A percentile compares a stretch with the other conserved stretches of the same genome.
phyloP scores from a whole-genome alignment of 164 flowering plant genomes.

The Liquidambar formosana region DNA sequence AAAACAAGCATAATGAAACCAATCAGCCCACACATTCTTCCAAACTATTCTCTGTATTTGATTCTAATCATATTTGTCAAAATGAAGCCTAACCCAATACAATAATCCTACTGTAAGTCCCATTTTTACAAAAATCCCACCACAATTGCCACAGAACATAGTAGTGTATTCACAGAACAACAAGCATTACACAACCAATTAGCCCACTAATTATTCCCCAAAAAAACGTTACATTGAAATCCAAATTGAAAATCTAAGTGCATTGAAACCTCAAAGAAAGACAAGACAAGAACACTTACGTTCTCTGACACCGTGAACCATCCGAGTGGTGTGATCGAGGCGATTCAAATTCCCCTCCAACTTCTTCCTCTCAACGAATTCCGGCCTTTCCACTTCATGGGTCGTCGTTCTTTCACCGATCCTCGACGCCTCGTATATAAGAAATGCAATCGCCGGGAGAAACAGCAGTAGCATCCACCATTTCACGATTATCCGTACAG shows the following conservation, averaged over 20 bases:
- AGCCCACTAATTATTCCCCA: too few species aligned
- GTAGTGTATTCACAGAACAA: too few species aligned
- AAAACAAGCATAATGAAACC: too few species aligned
- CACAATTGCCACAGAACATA: too few species aligned
- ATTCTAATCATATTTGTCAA: background rate
- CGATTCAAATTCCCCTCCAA: slow-evolving; percentile 52
- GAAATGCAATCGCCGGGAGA: slow-evolving; percentile 42
- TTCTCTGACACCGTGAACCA: slow-evolving; percentile 56
- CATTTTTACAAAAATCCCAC: too few species aligned
- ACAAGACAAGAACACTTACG: slow-evolving; percentile 51
- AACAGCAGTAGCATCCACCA: slow-evolving; percentile 60
- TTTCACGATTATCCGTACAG: slow-evolving; percentile 36
- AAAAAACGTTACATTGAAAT: too few species aligned
- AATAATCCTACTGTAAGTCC: too few species aligned
- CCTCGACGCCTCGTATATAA: slow-evolving; percentile 50
- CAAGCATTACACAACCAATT: too few species aligned
- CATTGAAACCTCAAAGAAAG: too few species aligned
- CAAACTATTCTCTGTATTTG: too few species aligned
- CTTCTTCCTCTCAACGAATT: slow-evolving; percentile 8
- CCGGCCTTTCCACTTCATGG: background rate
- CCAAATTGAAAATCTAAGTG: too few species aligned
- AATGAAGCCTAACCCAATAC: background rate
- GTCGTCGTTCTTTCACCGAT: slow-evolving; percentile 30
- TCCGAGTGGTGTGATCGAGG: slow-evolving; percentile 46
- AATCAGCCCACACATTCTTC: too few species aligned